Conservation (phyloP, 495 filamentous ascomycete genomes). For the Penicillium taxi region DNA sequence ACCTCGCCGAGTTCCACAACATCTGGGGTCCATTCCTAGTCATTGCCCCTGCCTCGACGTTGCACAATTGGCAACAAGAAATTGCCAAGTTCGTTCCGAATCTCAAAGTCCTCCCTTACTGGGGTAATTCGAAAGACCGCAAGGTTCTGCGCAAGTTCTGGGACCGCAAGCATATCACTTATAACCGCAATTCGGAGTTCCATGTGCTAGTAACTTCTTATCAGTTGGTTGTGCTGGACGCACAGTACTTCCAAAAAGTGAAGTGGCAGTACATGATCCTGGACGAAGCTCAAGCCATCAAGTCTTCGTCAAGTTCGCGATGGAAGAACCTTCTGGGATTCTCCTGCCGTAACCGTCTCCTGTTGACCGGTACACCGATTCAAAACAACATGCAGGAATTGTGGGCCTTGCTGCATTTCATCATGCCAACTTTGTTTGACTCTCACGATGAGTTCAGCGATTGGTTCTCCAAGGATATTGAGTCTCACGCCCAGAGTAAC, state of each 20-base stretch:
- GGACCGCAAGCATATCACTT: constrained; percentile 95
- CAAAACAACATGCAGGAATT: constrained; percentile 99
- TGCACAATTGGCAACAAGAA: constrained; percentile 99
- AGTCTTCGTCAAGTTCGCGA: constrained; percentile 89
- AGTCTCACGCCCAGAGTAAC: constrained; percentile 96
- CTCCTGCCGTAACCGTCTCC: constrained; percentile 87
- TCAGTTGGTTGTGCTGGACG: constrained; percentile 91
- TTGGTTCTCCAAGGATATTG: constrained; percentile 99
- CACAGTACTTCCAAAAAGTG: constrained; percentile 96
- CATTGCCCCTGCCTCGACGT: constrained; percentile 88
- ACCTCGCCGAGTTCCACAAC: constrained; percentile 91
- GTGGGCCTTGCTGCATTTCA: constrained; percentile 96
- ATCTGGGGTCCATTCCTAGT: constrained; percentile 99
- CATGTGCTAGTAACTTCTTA: constrained; percentile 96
- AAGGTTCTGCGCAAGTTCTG: constrained; percentile 98
- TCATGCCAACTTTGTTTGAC: constrained; percentile 97
- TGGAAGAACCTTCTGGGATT: constrained; percentile 95
- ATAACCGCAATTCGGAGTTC: constrained; percentile 85
- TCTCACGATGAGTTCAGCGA: constrained; percentile 99
- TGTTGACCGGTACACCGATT: constrained; percentile 94
- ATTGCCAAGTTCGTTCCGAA: constrained; percentile 88
- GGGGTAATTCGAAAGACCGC: constrained; percentile 89
- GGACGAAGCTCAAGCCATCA: constrained; percentile 97
- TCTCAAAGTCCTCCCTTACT: constrained; percentile 93
- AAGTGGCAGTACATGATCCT: constrained; percentile 99